Conservation (phyloP, 768 basidiomycete genomes). For the Naematelia encephala region DNA sequence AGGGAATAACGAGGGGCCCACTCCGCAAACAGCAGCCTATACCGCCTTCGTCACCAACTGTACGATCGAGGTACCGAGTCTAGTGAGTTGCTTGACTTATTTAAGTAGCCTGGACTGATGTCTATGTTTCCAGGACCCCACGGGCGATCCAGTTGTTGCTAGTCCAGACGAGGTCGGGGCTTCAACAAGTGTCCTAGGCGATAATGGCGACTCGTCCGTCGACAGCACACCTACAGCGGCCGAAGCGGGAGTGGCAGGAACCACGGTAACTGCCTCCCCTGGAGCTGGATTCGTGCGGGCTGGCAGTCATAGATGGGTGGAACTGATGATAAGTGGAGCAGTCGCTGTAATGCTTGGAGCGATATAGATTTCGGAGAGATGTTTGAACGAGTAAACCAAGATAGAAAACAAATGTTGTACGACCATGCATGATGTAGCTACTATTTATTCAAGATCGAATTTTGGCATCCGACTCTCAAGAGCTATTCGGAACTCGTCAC, state of each 20-base stretch:
- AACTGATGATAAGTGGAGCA: background rate
- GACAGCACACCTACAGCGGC: background rate
- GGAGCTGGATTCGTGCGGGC: background rate
- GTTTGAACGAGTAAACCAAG: too few species aligned
- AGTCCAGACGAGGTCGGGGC: background rate
- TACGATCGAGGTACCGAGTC: slow-evolving; percentile 1
- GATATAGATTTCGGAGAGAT: background rate
- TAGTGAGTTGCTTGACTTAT: slow-evolving; percentile 8
- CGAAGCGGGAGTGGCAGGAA: background rate
- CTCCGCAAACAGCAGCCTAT: slow-evolving; percentile 3
- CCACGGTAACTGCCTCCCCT: background rate
- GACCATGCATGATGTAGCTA: background rate
- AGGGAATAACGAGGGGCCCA: background rate
- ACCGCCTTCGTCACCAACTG: slow-evolving; percentile 4
- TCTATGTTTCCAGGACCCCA: background rate
- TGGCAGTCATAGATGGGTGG: background rate
- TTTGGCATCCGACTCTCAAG: background rate
- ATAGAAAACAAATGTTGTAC: background rate
- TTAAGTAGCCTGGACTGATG: background rate
- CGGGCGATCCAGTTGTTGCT: background rate
- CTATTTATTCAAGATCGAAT: background rate
- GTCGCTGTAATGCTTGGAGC: background rate
- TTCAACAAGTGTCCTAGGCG: background rate
- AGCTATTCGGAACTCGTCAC: slow-evolving; percentile 22
- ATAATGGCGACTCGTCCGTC: background rate